phyloP scores from a whole-genome alignment of 2,329 filamentous ascomycete genomes.

The Penicillium janthinellum region DNA sequence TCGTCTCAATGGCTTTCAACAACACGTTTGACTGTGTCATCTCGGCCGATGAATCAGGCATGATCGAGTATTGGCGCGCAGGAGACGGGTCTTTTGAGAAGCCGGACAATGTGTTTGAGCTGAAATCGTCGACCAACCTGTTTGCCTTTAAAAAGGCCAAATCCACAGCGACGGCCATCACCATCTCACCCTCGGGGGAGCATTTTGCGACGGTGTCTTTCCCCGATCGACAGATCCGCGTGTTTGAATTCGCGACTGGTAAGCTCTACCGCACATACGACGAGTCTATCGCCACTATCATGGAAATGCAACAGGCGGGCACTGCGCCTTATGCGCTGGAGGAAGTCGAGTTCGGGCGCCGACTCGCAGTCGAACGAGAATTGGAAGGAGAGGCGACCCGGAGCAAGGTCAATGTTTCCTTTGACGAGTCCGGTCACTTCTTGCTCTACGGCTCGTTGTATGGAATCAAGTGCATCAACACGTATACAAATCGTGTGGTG shows the following conservation, averaged over 20 bases:
- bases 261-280: slow-evolving; percentile 93
- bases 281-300: slow-evolving; percentile 84
- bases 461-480: slow-evolving; percentile 94
- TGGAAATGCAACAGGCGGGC: slow-evolving; percentile 95
- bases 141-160: slow-evolving; percentile 98
- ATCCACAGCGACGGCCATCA: slow-evolving; percentile 76
- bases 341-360: slow-evolving; percentile 85
- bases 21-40: slow-evolving; percentile 85
- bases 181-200: slow-evolving; percentile 80
- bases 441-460: slow-evolving; percentile 90
- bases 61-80: slow-evolving; percentile 96
- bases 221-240: slow-evolving; percentile 86
- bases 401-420: slow-evolving; percentile 80
- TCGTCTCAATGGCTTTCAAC: slow-evolving; percentile 88
- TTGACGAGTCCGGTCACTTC: slow-evolving; percentile 95
- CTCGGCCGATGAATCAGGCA: slow-evolving; percentile 84
- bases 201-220: slow-evolving; percentile 89
- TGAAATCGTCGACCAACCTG: slow-evolving; percentile 90
- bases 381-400: slow-evolving; percentile 70
- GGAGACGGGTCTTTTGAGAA: slow-evolving; percentile 76
- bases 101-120: slow-evolving; percentile 85
- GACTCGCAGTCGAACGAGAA: slow-evolving; percentile 83
- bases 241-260: slow-evolving; percentile 89
- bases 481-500: slow-evolving; percentile 87
- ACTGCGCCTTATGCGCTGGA: slow-evolving; percentile 80